Conservation (phyloP, 345 rosid species). For the Euphorbia tirucalli region DNA sequence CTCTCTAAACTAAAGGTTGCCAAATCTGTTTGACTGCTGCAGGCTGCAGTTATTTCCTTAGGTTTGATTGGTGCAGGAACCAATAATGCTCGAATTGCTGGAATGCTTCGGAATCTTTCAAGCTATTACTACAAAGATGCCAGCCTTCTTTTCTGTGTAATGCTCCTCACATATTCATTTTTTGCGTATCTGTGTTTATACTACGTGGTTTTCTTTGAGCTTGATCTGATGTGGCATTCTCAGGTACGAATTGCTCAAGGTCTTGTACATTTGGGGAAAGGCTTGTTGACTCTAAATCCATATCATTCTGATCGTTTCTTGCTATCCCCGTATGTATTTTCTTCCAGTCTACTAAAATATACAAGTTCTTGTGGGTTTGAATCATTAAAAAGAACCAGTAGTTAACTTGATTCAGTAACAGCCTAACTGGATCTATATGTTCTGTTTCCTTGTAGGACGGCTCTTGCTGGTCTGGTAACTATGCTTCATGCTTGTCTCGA, state of each 20-base stretch:
- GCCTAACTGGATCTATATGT: not conserved
- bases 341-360: not conserved
- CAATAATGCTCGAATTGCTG: conserved; percentile 90
- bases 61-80: conserved; percentile 98
- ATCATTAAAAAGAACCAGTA: not conserved
- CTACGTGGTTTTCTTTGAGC: conserved; percentile 3
- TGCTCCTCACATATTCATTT: conserved; percentile 17
- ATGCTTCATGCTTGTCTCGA: conserved; percentile 89
- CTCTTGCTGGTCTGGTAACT: conserved; percentile 84
- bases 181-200: not conserved
- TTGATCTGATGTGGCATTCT: conserved; percentile 22
- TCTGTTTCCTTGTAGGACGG: conserved; percentile 44
- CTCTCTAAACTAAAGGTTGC: not conserved
- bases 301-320: conserved; percentile 90
- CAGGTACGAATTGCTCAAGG: conserved; percentile 98
- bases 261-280: conserved; percentile 90
- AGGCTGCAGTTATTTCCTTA: conserved; percentile 86
- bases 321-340: conserved; percentile 70
- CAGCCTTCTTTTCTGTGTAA: conserved; percentile 86
- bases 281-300: conserved; percentile 83
- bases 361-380: not conserved
- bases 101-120: conserved; percentile 96
- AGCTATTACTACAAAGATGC: conserved; percentile 94
- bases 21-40: conserved; percentile 29
- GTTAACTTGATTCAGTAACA: not conserved